Evolutionary conservation across 2,329 filamentous ascomycete species (phyloP), one percentile per base, ranked within the genome.

Genomic region (Bipolaris sorokiniana): DNA sequence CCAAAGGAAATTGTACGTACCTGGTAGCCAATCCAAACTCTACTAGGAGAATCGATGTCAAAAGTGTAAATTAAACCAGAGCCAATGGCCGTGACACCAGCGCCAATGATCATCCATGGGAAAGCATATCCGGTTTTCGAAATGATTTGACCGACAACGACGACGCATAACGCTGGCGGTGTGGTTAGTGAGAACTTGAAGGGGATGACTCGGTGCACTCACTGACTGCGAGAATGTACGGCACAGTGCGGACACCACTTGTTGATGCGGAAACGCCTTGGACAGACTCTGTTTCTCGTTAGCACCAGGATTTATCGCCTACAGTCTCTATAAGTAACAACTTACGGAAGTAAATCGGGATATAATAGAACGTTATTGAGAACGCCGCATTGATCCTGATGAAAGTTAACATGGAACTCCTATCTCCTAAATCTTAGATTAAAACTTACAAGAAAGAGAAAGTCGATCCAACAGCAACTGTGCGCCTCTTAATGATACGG

Each of bases 291-390:
- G n/a, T 9, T 9, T 5, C 28, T 11, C 3, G 10, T 51, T 11
- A 51, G 18, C 16, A 7, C 13, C 18, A 10, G 15, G 28, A 5
- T 7, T 3, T 15, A 36, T 5, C 1, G 2, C 1, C 1, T 28
- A 5, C 11, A 18, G 6, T 6, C 13, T 10, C 3, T 10, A 3
- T n/a, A 3, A 15, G 26, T 15, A 65, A 59, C 3, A 80, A 72
- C 1, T 70, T 70, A 64, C 83, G 81, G 69, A 83, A 83, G 63
- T 81, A 82, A 20, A 83, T 79, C 3, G 81, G 81, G 0, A 82
- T 66, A 61, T 80, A 82, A 66, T 81, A 82, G 5, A 82, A 55
- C 5, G 53, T 62, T 1, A 78, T 45, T 6, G 78, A 23, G 56
- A 79, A 75, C 76, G 61, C 59, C 40, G 52, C 69, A 13, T 55